These are phyloP conservation scores for Phyllosticta citribraziliensis DNA, from an alignment of 2,329 filamentous ascomycete genomes.

Conservation along the genomic window DNA sequence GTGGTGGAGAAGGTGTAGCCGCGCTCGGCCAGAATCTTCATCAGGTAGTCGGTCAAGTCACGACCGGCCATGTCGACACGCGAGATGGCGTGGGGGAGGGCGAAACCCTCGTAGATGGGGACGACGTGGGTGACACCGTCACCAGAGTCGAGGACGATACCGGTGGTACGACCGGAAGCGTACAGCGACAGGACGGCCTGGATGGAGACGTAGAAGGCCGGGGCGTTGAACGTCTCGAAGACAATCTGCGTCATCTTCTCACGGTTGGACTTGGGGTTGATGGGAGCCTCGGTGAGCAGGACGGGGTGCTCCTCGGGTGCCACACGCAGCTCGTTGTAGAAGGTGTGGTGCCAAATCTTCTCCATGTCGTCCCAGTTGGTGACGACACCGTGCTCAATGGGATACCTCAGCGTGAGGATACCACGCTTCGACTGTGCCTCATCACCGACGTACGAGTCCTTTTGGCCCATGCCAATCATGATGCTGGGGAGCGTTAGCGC, in stretches of 20 bases:
- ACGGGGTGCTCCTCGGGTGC: conserved; percentile 99
- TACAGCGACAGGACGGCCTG: conserved; percentile 99
- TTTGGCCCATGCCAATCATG: conserved; percentile 99
- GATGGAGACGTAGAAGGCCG: conserved; percentile 99
- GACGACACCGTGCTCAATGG: conserved; percentile 99
- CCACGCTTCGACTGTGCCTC: conserved; percentile 99
- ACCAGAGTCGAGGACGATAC: conserved; percentile 99
- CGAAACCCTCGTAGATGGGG: conserved; percentile 99
- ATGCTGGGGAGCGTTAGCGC: conserved; percentile 57
- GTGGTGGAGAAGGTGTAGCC: conserved; percentile 99
- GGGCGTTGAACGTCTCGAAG: conserved; percentile 99
- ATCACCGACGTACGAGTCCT: conserved; percentile 99
- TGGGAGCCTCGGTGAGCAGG: conserved; percentile 96
- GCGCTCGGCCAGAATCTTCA: conserved; percentile 99
- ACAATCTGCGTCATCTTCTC: conserved; percentile 99
- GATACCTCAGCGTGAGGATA: conserved; percentile 99
- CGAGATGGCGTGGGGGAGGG: conserved; percentile 98
- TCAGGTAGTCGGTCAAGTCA: conserved; percentile 99
- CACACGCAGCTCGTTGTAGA: conserved; percentile 99
- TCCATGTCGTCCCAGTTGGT: conserved; percentile 99
- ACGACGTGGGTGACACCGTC: conserved; percentile 99
- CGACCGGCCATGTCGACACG: conserved; percentile 99
- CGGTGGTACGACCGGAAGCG: conserved; percentile 99
- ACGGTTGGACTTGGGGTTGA: conserved; percentile 99
- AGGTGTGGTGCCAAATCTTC: conserved; percentile 99